These are phyloP conservation scores for Fusarium hainanense DNA, from an alignment of 2,329 filamentous ascomycete genomes.

Conservation along the genomic window DNA sequence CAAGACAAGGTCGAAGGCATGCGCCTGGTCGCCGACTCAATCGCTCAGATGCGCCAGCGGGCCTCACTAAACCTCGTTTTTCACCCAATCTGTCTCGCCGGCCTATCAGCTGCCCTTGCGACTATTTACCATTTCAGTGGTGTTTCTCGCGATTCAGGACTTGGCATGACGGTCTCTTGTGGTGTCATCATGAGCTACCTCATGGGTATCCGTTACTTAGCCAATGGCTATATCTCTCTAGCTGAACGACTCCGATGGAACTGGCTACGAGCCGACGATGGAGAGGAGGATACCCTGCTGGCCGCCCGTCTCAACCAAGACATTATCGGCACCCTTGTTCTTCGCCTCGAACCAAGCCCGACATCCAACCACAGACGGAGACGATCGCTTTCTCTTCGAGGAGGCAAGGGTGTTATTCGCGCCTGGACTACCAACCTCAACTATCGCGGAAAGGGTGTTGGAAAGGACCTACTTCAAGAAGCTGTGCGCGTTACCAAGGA, in stretches of 20 bases:
- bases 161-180: slow-evolving; percentile 67
- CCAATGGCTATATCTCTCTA: slow-evolving; percentile 69
- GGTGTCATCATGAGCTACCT: slow-evolving; percentile 73
- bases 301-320: slow-evolving; percentile 75
- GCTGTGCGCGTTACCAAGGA: slow-evolving; percentile 75
- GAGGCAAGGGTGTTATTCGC: slow-evolving; percentile 77
- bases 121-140: slow-evolving; percentile 61
- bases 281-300: slow-evolving; percentile 67
- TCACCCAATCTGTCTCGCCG: slow-evolving; percentile 66
- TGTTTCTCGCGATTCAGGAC: slow-evolving; percentile 61
- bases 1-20: slow-evolving; percentile 75
- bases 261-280: slow-evolving; percentile 63
- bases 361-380: slow-evolving; percentile 49
- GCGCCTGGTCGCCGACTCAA: slow-evolving; percentile 80
- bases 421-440: slow-evolving; percentile 82
- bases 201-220: slow-evolving; percentile 68
- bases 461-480: slow-evolving; percentile 76
- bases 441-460: slow-evolving; percentile 78
- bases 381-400: slow-evolving; percentile 57
- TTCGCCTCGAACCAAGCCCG: slow-evolving; percentile 68
- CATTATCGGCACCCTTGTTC: slow-evolving; percentile 76
- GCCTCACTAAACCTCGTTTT: slow-evolving; percentile 72
- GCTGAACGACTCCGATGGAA: slow-evolving; percentile 71
- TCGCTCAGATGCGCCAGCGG: slow-evolving; percentile 82
- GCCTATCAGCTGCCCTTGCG: slow-evolving; percentile 58